phyloP scores from a whole-genome alignment of 768 basidiomycete species.

The Leccinum barrowsii region DNA sequence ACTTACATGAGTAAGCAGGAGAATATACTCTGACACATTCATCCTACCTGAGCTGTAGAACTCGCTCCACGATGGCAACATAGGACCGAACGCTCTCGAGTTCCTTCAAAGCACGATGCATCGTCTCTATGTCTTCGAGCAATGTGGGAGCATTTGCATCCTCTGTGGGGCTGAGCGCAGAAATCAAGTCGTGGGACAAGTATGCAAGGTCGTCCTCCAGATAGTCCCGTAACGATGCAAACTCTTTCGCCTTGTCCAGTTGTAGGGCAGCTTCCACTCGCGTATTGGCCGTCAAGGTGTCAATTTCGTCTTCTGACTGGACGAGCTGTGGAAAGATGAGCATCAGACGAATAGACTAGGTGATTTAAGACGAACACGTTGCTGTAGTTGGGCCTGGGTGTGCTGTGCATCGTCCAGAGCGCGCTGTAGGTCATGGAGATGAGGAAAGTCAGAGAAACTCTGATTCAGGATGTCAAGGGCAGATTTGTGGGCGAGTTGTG shows the following conservation, averaged over 20 bases:
- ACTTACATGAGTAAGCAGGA: slow-evolving; percentile 7
- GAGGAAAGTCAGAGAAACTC: slow-evolving; percentile 45
- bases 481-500: slow-evolving; percentile 34
- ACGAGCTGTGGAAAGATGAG: slow-evolving; percentile 50
- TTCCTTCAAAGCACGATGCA: slow-evolving; percentile 76
- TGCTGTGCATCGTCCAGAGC: slow-evolving; percentile 42
- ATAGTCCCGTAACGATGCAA: slow-evolving; percentile 73
- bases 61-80: slow-evolving; percentile 68
- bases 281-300: slow-evolving; percentile 46
- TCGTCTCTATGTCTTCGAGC: slow-evolving; percentile 75
- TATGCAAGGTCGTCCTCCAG: slow-evolving; percentile 74
- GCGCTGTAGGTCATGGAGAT: slow-evolving; percentile 47
- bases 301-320: slow-evolving; percentile 47
- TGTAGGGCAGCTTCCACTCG: slow-evolving; percentile 45
- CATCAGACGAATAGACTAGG: slow-evolving; percentile 7
- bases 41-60: slow-evolving; percentile 66
- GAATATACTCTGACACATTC: not conserved
- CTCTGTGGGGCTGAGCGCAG: slow-evolving; percentile 42
- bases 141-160: slow-evolving; percentile 56
- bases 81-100: slow-evolving; percentile 75
- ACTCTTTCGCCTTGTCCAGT: slow-evolving; percentile 63
- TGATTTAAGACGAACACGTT: slow-evolving; percentile 40
- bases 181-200: slow-evolving; percentile 62
- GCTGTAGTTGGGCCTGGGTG: slow-evolving; percentile 39
- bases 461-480: slow-evolving; percentile 40